These are phyloP conservation scores for Cercospora sp. DNA, from an alignment of 2,329 filamentous ascomycete genomes.

Conservation along the genomic window DNA sequence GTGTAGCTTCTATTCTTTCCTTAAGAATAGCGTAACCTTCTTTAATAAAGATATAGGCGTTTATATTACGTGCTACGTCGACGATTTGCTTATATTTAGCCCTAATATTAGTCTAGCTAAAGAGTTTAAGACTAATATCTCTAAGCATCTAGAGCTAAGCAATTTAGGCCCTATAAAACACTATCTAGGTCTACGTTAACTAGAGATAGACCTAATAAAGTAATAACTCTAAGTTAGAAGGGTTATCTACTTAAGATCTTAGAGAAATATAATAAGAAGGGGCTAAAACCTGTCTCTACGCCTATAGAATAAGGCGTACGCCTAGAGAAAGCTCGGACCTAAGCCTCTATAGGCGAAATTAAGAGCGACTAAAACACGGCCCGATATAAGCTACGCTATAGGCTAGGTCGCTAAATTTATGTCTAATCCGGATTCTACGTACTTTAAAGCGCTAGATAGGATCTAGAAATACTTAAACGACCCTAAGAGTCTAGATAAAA, in stretches of 20 bases:
- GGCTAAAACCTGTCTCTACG: constrained; percentile 14
- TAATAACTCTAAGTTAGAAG: constrained; percentile 10
- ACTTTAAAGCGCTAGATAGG: constrained; percentile 17
- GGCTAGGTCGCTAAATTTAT: constrained; percentile 13
- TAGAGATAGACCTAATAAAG: constrained; percentile 12
- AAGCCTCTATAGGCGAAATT: constrained; percentile 3
- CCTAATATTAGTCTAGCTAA: constrained; percentile 8
- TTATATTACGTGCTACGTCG: constrained; percentile 11
- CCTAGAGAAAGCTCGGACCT: constrained; percentile 12
- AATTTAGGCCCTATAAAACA: background rate
- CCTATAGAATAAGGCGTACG: constrained; percentile 8
- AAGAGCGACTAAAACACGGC: background rate
- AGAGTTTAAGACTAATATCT: constrained; percentile 1
- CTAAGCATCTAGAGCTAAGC: background rate
- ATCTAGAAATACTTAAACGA: constrained; percentile 17
- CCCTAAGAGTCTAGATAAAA: background rate
- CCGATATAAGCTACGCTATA: constrained; percentile 2
- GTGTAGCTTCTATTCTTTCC: constrained; percentile 7
- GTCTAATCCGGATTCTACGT: constrained; percentile 7
- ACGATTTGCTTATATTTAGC: constrained; percentile 18
- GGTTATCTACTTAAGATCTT: constrained; percentile 14
- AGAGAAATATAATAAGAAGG: constrained; percentile 17
- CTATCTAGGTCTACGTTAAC: constrained; percentile 13
- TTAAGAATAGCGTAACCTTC: constrained; percentile 9
- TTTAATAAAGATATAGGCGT: constrained; percentile 9